Percentiles rank a stretch among this genome's conserved stretches.
These are phyloP conservation scores for Escovopsis weberi DNA, from an alignment of 2,329 filamentous ascomycete species.

Conservation along the genomic window DNA sequence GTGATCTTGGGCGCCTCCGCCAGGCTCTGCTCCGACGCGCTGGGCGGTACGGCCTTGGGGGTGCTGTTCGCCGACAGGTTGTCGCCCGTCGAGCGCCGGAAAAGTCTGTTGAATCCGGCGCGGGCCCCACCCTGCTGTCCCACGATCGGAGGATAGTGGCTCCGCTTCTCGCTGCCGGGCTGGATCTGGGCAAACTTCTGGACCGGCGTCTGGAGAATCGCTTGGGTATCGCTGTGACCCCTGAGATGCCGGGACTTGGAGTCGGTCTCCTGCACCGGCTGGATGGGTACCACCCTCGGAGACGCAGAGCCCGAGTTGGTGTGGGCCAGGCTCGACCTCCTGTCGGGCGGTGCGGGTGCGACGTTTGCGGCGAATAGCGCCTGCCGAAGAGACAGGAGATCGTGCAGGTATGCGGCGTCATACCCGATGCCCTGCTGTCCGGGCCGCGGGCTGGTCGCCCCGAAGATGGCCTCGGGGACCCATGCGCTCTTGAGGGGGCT, in stretches of 20 bases:
- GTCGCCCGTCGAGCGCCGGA: constrained; percentile 34
- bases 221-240: constrained; percentile 18
- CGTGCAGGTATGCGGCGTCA: constrained; percentile 28
- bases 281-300: constrained; percentile 1
- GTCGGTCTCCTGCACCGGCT: background rate
- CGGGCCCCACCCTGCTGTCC: constrained; percentile 26
- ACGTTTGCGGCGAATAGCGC: constrained; percentile 22
- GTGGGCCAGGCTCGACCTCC: constrained; percentile 38
- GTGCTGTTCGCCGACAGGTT: constrained; percentile 8
- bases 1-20: constrained; percentile 8
- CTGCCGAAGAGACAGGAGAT: constrained; percentile 28
- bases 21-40: constrained; percentile 1
- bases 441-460: constrained; percentile 11
- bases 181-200: constrained; percentile 11
- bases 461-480: constrained; percentile 34
- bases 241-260: constrained; percentile 10
- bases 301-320: constrained; percentile 20
- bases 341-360: constrained; percentile 33
- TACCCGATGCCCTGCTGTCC: constrained; percentile 13
- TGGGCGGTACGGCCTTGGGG: constrained; percentile 3
- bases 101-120: constrained; percentile 34
- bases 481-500: constrained; percentile 25
- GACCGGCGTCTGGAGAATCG: constrained; percentile 12
- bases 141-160: constrained; percentile 35
- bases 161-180: constrained; percentile 19